Evolutionary conservation across 495 filamentous ascomycete genomes (phyloP).

Genomic region (Podospora pseudoanserina): DNA sequence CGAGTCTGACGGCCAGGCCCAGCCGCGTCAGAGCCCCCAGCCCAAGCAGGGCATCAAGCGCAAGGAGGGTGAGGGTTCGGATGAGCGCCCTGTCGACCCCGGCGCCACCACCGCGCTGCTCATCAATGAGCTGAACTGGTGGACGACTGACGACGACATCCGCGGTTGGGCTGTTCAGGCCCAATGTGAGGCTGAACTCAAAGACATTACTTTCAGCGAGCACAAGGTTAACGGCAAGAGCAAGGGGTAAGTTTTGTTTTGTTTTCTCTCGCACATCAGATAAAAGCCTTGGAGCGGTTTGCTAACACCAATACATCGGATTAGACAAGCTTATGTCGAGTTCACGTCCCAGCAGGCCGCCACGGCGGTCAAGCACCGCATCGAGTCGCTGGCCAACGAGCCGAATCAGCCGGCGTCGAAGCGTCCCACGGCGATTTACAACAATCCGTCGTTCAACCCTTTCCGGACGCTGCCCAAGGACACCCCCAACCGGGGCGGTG

Average conservation of each 20-base stretch:
- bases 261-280: neutral
- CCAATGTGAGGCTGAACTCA: constrained; percentile 74
- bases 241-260: constrained; percentile 67
- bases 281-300: neutral
- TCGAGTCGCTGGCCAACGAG: constrained; percentile 58
- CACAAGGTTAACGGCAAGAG: constrained; percentile 99
- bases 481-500: constrained; percentile 68
- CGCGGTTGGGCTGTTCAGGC: constrained; percentile 80
- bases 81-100: constrained; percentile 75
- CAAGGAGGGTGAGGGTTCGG: constrained; percentile 65
- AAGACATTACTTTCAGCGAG: constrained; percentile 92
- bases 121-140: constrained; percentile 90
- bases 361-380: constrained; percentile 75
- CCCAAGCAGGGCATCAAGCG: constrained; percentile 68
- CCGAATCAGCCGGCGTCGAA: constrained; percentile 51
- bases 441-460: constrained; percentile 73
- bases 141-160: constrained; percentile 93
- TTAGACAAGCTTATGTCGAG: constrained; percentile 86
- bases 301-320: neutral
- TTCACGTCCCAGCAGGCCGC: constrained; percentile 82
- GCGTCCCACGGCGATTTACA: constrained; percentile 70
- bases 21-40: constrained; percentile 33
- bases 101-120: constrained; percentile 78
- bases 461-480: constrained; percentile 93
- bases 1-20: constrained; percentile 10